These are phyloP conservation scores for Pseudocercospora macadamiae DNA, from an alignment of 2,329 filamentous ascomycete species.

Conservation along the genomic window DNA sequence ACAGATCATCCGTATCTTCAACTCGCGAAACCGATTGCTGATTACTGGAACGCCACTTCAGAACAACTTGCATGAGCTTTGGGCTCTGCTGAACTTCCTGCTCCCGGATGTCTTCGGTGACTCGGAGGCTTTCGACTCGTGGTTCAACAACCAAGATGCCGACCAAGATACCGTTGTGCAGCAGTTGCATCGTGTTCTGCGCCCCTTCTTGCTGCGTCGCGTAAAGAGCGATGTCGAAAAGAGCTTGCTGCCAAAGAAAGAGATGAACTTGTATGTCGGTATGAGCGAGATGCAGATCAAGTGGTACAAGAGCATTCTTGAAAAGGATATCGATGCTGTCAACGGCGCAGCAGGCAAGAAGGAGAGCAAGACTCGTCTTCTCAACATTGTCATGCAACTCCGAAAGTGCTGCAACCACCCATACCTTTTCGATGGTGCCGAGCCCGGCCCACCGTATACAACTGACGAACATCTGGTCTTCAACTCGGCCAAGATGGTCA, in stretches of 20 bases:
- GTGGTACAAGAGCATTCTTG: slow-evolving; percentile 98
- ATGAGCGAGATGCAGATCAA: slow-evolving; percentile 99
- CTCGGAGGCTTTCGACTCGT: slow-evolving; percentile 93
- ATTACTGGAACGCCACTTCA: slow-evolving; percentile 97
- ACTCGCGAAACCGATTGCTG: slow-evolving; percentile 89
- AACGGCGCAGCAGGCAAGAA: slow-evolving; percentile 95
- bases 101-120: slow-evolving; percentile 98
- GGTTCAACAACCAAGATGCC: slow-evolving; percentile 88
- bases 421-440: slow-evolving; percentile 95
- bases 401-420: slow-evolving; percentile 99
- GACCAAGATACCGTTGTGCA: slow-evolving; percentile 96
- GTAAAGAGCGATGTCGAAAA: slow-evolving; percentile 99
- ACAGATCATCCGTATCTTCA: slow-evolving; percentile 94
- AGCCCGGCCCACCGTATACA: slow-evolving; percentile 95
- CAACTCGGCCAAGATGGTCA: slow-evolving; percentile 96
- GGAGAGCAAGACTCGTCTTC: slow-evolving; percentile 92
- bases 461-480: slow-evolving; percentile 93
- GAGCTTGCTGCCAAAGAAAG: slow-evolving; percentile 94
- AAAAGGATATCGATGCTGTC: slow-evolving; percentile 98
- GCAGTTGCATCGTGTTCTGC: slow-evolving; percentile 88
- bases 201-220: slow-evolving; percentile 90
- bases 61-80: slow-evolving; percentile 97
- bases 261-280: slow-evolving; percentile 93
- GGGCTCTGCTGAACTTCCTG: slow-evolving; percentile 95
- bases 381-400: slow-evolving; percentile 99